Evolutionary conservation across 2,329 filamentous ascomycete genomes (phyloP).

Genomic region (Exophiala lecanii-corni): DNA sequence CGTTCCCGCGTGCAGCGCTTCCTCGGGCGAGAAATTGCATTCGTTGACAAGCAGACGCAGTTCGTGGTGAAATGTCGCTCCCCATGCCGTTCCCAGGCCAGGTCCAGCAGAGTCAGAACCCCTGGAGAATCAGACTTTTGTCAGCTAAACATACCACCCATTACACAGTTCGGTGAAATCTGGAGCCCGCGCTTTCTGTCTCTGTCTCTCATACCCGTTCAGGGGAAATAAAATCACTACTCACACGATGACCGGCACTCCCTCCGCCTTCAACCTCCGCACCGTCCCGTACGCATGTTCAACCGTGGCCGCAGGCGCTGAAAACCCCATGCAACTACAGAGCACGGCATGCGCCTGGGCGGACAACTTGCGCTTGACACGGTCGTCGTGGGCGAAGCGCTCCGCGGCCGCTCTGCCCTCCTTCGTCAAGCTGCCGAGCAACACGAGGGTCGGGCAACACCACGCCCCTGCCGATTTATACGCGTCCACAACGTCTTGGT

Average conservation of each 20-base stretch:
- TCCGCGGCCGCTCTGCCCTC: conserved; percentile 4
- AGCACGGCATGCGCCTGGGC: neutral
- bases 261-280: conserved; percentile 6
- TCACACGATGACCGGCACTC: conserved; percentile 9
- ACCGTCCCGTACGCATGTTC: conserved; percentile 16
- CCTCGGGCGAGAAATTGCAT: conserved; percentile 22
- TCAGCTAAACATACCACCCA: no score
- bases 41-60: conserved; percentile 24
- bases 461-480: conserved; percentile 8
- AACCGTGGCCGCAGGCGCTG: conserved; percentile 4
- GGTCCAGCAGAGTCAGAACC: conserved; percentile 10
- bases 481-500: conserved; percentile 5
- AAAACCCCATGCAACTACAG: neutral
- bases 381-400: conserved; percentile 4
- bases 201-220: no score
- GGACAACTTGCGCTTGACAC: conserved; percentile 5
- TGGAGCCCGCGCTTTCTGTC: no score
- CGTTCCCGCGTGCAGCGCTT: conserved; percentile 27
- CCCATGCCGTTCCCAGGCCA: conserved; percentile 9
- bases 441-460: conserved; percentile 9
- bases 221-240: conserved; percentile 1
- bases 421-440: conserved; percentile 5
- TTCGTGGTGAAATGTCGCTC: conserved; percentile 24
- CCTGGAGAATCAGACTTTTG: conserved; percentile 1
- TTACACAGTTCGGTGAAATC: neutral